phyloP scores from a whole-genome alignment of 495 filamentous ascomycete genomes.

The Recurvomyces mirabilis region DNA sequence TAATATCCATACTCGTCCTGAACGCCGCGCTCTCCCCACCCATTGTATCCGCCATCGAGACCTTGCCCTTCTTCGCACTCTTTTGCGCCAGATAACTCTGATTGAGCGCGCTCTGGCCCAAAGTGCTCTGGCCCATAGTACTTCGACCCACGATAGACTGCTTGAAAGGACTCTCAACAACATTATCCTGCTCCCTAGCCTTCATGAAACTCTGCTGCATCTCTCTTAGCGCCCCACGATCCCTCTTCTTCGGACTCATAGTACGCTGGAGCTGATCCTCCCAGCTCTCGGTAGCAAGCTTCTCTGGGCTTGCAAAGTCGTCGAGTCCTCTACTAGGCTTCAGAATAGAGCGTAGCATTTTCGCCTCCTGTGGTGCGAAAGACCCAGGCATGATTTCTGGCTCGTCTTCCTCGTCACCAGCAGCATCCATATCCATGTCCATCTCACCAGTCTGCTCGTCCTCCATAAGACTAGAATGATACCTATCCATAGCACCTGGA shows the following conservation, averaged over 20 bases:
- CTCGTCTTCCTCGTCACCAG: constrained; percentile 37
- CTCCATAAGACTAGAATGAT: constrained; percentile 70
- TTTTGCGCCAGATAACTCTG: constrained; percentile 25
- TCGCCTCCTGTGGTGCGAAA: constrained; percentile 52
- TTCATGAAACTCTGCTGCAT: constrained; percentile 46
- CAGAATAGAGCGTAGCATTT: constrained; percentile 41
- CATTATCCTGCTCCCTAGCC: constrained; percentile 27
- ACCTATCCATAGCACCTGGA: constrained; percentile 13
- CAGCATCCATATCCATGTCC: constrained; percentile 45
- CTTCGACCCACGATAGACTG: constrained; percentile 8
- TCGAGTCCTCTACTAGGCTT: constrained; percentile 26
- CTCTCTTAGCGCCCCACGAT: constrained; percentile 55
- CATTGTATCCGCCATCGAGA: constrained; percentile 27
- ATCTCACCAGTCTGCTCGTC: constrained; percentile 51
- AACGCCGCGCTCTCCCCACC: constrained; percentile 40
- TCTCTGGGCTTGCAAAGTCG: constrained; percentile 25
- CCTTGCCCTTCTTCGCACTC: constrained; percentile 28
- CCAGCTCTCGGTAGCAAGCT: constrained; percentile 53
- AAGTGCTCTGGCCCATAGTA: background rate
- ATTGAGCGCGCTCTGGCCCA: constrained; percentile 11
- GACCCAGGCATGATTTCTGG: constrained; percentile 63
- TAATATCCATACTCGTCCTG: constrained; percentile 72
- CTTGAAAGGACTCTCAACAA: constrained; percentile 10
- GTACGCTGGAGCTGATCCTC: constrained; percentile 82
- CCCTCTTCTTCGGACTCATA: constrained; percentile 78